Percentiles rank a stretch among this genome's conserved stretches.
Evolutionary conservation across 768 basidiomycete species (phyloP).

Genomic region (Amanita jacksonii): DNA sequence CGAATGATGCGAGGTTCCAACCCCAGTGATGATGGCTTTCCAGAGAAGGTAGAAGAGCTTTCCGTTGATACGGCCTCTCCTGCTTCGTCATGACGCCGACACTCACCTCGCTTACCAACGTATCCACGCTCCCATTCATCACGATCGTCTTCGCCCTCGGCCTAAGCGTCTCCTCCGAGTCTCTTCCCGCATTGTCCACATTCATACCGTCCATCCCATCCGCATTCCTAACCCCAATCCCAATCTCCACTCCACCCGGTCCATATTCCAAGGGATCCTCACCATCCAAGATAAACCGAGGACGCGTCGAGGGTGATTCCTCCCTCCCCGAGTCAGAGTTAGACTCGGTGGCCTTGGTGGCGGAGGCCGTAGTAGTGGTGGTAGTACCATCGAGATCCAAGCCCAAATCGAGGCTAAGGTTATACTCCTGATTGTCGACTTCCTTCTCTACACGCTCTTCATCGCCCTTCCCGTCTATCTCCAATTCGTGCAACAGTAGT

Average conservation of each 20-base stretch:
- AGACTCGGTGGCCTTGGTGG: too few relatives aligned
- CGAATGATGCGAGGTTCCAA: slow-evolving; percentile 46
- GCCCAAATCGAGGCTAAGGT: neutral
- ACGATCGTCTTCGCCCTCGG: slow-evolving; percentile 36
- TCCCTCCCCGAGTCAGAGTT: too few relatives aligned
- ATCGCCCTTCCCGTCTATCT: too few relatives aligned
- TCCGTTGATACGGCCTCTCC: too few relatives aligned
- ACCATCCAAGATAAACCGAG: slow-evolving; percentile 33
- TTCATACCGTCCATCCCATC: slow-evolving; percentile 10
- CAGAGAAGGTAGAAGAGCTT: neutral
- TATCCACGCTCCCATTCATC: slow-evolving; percentile 34
- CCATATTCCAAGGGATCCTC: too few relatives aligned
- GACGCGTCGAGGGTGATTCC: too few relatives aligned
- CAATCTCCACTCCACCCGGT: slow-evolving; percentile 38
- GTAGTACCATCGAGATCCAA: too few relatives aligned
- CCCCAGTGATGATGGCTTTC: slow-evolving; percentile 17
- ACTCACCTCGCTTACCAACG: slow-evolving; percentile 9
- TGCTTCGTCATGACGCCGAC: too few relatives aligned
- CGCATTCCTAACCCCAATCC: slow-evolving; percentile 2
- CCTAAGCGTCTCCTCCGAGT: slow-evolving; percentile 57
- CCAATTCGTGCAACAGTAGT: slow-evolving; percentile 11
- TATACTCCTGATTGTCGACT: too few relatives aligned
- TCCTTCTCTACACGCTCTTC: too few relatives aligned
- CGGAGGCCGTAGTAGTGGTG: too few relatives aligned
- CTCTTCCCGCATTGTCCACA: neutral